These are phyloP conservation scores for Cladorrhinum sp. DNA, from an alignment of 2,329 filamentous ascomycete genomes.

Conservation along the genomic window DNA sequence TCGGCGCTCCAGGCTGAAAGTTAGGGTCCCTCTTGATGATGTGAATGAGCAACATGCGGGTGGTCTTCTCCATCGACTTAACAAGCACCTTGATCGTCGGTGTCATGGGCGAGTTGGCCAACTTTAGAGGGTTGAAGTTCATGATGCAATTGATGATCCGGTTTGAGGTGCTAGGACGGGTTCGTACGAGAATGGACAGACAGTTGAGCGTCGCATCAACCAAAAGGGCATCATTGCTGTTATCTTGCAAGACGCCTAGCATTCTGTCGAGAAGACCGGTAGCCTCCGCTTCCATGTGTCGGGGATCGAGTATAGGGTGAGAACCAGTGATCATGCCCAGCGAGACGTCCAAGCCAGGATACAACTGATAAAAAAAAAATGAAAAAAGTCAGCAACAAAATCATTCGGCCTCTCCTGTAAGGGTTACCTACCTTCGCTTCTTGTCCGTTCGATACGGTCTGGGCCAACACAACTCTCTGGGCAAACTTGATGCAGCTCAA, in stretches of 20 bases:
- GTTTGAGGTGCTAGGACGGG: conserved; percentile 73
- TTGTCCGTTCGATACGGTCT: conserved; percentile 76
- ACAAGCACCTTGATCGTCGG: conserved; percentile 77
- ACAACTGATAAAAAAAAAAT: conserved; percentile 44
- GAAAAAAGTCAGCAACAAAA: conserved; percentile 8
- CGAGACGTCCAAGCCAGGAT: conserved; percentile 77
- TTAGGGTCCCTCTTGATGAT: conserved; percentile 67
- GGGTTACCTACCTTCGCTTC: conserved; percentile 67
- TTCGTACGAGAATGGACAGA: conserved; percentile 77
- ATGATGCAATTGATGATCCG: conserved; percentile 83
- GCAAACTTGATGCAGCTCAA: conserved; percentile 98
- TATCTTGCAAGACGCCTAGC: conserved; percentile 79
- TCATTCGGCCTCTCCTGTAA: not conserved
- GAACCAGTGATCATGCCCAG: conserved; percentile 79
- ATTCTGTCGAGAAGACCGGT: conserved; percentile 87
- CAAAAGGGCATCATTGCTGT: conserved; percentile 79
- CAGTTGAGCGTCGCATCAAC: conserved; percentile 91
- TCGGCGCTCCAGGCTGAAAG: conserved; percentile 62
- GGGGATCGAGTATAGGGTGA: conserved; percentile 74
- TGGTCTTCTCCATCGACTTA: conserved; percentile 93
- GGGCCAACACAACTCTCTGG: conserved; percentile 86
- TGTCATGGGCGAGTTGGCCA: conserved; percentile 73
- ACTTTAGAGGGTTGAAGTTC: conserved; percentile 86
- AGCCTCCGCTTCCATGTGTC: conserved; percentile 87
- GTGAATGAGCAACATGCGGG: conserved; percentile 77